Conservation (phyloP, 495 filamentous ascomycete species). For the Lasiosphaeris hirsuta region DNA sequence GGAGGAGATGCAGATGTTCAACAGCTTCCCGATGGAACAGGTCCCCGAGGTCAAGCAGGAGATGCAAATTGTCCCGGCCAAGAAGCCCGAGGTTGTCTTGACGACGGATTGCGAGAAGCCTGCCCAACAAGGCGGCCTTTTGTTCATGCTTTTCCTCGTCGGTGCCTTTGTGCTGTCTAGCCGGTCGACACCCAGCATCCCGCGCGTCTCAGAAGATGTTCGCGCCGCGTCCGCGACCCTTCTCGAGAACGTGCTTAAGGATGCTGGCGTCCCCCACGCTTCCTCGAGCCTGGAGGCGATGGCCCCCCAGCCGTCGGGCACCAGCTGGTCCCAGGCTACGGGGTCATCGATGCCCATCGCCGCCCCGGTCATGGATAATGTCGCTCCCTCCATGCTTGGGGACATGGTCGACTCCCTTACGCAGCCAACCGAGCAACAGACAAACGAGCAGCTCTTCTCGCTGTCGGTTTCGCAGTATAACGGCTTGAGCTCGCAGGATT, state of each 20-base stretch:
- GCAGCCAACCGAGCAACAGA: slow-evolving; percentile 76
- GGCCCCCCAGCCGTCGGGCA: slow-evolving; percentile 49
- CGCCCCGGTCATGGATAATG: slow-evolving; percentile 49
- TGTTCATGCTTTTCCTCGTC: slow-evolving; percentile 88
- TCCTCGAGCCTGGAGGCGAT: slow-evolving; percentile 44
- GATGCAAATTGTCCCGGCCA: slow-evolving; percentile 51
- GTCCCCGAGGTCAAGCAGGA: slow-evolving; percentile 52
- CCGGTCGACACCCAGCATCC: slow-evolving; percentile 63
- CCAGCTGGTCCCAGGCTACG: slow-evolving; percentile 42
- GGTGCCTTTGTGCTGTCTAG: slow-evolving; percentile 96
- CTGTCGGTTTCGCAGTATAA: slow-evolving; percentile 88
- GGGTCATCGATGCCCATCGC: slow-evolving; percentile 50
- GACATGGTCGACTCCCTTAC: slow-evolving; percentile 70
- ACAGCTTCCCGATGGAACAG: slow-evolving; percentile 52
- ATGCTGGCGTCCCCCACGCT: slow-evolving; percentile 60
- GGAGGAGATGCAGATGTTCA: slow-evolving; percentile 76
- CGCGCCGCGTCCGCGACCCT: slow-evolving; percentile 88
- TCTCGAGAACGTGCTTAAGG: slow-evolving; percentile 82
- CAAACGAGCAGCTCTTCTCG: slow-evolving; percentile 84
- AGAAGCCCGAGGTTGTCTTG: slow-evolving; percentile 53
- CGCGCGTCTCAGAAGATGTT: slow-evolving; percentile 87
- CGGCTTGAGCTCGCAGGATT: slow-evolving; percentile 69
- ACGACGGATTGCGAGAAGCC: slow-evolving; percentile 58
- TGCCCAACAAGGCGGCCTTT: slow-evolving; percentile 59
- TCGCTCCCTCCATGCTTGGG: slow-evolving; percentile 64